phyloP scores from a whole-genome alignment of 2,329 filamentous ascomycete genomes.

The Xylaria sp. region DNA sequence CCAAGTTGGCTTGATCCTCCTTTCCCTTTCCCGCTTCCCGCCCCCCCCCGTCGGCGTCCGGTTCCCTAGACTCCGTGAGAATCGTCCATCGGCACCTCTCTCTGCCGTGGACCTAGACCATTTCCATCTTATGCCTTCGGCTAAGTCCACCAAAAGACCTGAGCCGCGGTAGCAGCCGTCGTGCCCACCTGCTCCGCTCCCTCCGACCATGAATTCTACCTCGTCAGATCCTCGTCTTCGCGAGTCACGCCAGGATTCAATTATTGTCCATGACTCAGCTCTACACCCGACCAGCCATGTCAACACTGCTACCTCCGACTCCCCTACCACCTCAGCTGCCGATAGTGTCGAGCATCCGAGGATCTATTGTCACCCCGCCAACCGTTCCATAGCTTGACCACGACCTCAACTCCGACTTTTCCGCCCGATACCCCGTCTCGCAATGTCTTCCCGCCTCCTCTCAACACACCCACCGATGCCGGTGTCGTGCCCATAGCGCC shows the following conservation, averaged over 20 bases:
- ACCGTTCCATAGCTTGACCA: not conserved
- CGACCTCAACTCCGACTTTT: conserved; percentile 10
- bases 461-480: not conserved
- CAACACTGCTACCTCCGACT: not conserved
- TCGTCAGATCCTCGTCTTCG: conserved; percentile 41
- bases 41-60: conserved; percentile 24
- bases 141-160: conserved; percentile 9
- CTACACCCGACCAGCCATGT: not conserved
- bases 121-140: too few relatives aligned
- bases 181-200: conserved; percentile 7
- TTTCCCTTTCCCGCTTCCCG: not conserved
- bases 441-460: conserved; percentile 17
- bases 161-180: conserved; percentile 3
- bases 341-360: not conserved
- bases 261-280: conserved; percentile 31
- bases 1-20: not conserved
- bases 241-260: conserved; percentile 36
- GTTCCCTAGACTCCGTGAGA: conserved; percentile 24
- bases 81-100: conserved; percentile 21
- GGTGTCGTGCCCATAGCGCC: conserved; percentile 30
- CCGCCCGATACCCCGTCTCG: conserved; percentile 35
- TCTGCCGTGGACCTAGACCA: conserved; percentile 24
- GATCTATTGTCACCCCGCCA: not conserved
- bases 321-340: not conserved
- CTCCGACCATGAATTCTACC: conserved; percentile 36